These are phyloP conservation scores for Euphrasia confusa DNA, from an alignment of 257 asterid species.

Conservation along the genomic window DNA sequence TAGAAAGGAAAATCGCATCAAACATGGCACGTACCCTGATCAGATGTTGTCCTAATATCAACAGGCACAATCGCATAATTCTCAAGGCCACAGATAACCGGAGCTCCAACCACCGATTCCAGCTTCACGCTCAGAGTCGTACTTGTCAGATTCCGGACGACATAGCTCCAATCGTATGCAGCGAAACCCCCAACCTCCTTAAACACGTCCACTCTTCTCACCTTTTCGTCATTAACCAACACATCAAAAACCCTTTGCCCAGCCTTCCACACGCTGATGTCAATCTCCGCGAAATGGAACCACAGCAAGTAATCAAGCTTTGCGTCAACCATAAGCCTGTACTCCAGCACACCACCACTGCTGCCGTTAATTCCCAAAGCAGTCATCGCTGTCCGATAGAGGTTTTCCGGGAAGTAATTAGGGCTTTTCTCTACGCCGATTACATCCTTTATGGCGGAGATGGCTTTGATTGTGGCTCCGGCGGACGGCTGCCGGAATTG, in stretches of 20 bases:
- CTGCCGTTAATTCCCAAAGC: slow-evolving; percentile 37
- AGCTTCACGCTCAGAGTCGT: slow-evolving; percentile 59
- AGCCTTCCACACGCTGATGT: slow-evolving; percentile 59
- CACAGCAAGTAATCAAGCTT: slow-evolving; percentile 78
- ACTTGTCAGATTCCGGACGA: slow-evolving; percentile 74
- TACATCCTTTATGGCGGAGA: slow-evolving; percentile 50
- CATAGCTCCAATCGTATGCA: slow-evolving; percentile 69
- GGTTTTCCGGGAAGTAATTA: slow-evolving; percentile 68
- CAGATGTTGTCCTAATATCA: slow-evolving; percentile 70
- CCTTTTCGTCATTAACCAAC: slow-evolving; percentile 62
- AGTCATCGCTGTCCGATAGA: slow-evolving; percentile 68
- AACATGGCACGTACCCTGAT: slow-evolving; percentile 46
- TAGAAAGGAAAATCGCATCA: neutral
- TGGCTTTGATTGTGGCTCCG: slow-evolving; percentile 49
- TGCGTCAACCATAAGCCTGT: slow-evolving; percentile 66
- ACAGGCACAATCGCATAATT: slow-evolving; percentile 86
- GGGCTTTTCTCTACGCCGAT: slow-evolving; percentile 52
- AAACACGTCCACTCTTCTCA: slow-evolving; percentile 69
- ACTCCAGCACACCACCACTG: slow-evolving; percentile 63
- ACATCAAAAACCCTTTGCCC: slow-evolving; percentile 92
- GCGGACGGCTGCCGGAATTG: slow-evolving; percentile 30
- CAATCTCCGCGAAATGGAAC: slow-evolving; percentile 95
- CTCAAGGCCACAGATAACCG: slow-evolving; percentile 85
- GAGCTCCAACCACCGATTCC: slow-evolving; percentile 63
- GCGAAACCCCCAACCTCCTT: slow-evolving; percentile 75